These are phyloP conservation scores for Vanrija pseudolonga DNA, from an alignment of 1,284 basidiomycete species.

Conservation along the genomic window DNA sequence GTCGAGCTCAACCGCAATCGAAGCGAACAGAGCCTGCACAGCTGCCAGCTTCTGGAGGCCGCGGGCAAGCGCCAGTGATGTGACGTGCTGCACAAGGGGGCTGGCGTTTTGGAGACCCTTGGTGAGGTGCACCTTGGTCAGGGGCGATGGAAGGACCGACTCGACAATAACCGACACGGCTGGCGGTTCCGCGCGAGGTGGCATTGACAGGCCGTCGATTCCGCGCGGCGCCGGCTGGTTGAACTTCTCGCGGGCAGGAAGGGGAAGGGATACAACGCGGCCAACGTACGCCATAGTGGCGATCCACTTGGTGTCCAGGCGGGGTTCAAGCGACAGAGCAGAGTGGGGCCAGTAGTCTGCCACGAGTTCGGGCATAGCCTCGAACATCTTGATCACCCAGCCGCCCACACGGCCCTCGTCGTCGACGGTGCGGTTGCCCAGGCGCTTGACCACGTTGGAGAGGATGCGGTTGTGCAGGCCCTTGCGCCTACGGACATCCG, in stretches of 20 bases:
- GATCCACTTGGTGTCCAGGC: conserved; percentile 83
- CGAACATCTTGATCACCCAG: conserved; percentile 70
- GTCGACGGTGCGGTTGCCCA: conserved; percentile 68
- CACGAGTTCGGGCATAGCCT: conserved; percentile 80
- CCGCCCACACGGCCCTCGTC: conserved; percentile 76
- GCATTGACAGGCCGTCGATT: conserved; percentile 35
- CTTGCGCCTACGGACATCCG: conserved; percentile 48
- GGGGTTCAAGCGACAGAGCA: conserved; percentile 75
- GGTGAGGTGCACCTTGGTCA: conserved; percentile 66
- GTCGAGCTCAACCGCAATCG: conserved; percentile 58
- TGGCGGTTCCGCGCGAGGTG: conserved; percentile 67
- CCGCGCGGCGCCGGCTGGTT: conserved; percentile 33
- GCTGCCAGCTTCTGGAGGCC: conserved; percentile 66
- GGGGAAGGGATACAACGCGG: conserved; percentile 66
- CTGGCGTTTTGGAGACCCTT: conserved; percentile 71
- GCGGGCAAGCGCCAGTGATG: conserved; percentile 67
- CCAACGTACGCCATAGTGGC: conserved; percentile 79
- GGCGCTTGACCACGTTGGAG: conserved; percentile 64
- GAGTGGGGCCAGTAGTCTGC: conserved; percentile 73
- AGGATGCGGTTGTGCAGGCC: conserved; percentile 78
- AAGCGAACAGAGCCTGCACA: conserved; percentile 56
- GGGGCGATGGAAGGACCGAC: conserved; percentile 68
- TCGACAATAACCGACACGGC: conserved; percentile 65
- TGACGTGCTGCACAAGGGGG: conserved; percentile 75
- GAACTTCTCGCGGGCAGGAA: conserved; percentile 63